phyloP scores from a whole-genome alignment of 1,284 basidiomycete genomes.

The Phaffia rhodozyma region DNA sequence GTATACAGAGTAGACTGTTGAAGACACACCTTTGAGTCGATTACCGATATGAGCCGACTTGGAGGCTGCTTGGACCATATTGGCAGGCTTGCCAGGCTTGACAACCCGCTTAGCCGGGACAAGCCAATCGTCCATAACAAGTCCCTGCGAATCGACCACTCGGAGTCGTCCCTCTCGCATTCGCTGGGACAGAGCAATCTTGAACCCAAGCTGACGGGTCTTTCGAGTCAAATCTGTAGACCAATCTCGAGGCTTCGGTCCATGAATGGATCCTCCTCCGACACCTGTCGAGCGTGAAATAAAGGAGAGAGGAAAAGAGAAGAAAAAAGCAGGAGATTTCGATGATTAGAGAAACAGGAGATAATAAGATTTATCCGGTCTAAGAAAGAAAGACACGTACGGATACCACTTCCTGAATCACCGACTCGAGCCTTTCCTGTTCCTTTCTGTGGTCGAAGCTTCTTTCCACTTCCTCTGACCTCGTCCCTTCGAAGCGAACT shows the following conservation, averaged over 20 bases:
- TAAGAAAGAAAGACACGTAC: constrained; percentile 32
- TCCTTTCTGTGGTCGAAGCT: constrained; percentile 87
- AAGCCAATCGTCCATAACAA: constrained; percentile 46
- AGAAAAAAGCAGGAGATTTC: neutral
- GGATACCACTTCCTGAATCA: constrained; percentile 74
- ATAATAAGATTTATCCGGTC: neutral
- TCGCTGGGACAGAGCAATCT: constrained; percentile 71
- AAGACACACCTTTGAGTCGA: constrained; percentile 46
- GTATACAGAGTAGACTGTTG: constrained; percentile 28
- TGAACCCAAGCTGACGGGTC: constrained; percentile 84
- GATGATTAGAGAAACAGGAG: neutral
- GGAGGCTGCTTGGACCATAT: constrained; percentile 25
- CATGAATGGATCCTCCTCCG: constrained; percentile 77
- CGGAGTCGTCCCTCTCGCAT: constrained; percentile 61
- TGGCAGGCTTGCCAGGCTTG: constrained; percentile 22
- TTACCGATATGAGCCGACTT: constrained; percentile 53
- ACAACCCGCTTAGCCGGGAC: constrained; percentile 27
- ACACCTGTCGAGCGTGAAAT: constrained; percentile 3
- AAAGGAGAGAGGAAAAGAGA: neutral
- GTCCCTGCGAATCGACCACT: constrained; percentile 54
- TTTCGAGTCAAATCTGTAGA: constrained; percentile 80
- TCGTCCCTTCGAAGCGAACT: constrained; percentile 48
- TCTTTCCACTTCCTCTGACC: constrained; percentile 74
- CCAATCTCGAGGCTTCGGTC: constrained; percentile 81
- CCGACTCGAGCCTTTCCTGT: constrained; percentile 80